A percentile compares a stretch with the other conserved stretches of the same genome.
phyloP scores from a whole-genome alignment of 257 asterid species.

The Scutellaria barbata region DNA sequence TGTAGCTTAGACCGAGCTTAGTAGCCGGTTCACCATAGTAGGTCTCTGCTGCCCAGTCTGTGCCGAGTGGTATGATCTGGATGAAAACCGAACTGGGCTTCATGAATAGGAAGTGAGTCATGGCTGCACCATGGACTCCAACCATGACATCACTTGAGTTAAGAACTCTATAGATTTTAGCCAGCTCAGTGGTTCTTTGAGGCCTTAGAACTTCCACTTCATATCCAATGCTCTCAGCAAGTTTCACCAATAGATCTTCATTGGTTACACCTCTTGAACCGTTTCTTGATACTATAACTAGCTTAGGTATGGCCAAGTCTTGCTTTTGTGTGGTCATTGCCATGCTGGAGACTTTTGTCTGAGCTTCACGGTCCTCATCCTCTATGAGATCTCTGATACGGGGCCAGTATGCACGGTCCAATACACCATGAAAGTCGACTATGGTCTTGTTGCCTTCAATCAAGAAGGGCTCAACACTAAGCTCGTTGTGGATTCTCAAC shows the following conservation, averaged over 20 bases:
- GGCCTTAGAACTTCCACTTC: constrained; percentile 68
- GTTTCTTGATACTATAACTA: constrained; percentile 72
- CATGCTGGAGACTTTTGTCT: background rate
- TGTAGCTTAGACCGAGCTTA: constrained; percentile 69
- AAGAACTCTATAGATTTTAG: constrained; percentile 59
- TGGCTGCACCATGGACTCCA: constrained; percentile 97
- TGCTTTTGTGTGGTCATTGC: background rate
- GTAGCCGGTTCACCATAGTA: constrained; percentile 77
- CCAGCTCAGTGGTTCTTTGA: constrained; percentile 64
- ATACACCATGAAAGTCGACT: constrained; percentile 55
- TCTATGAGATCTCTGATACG: constrained; percentile 57
- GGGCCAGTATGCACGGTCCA: constrained; percentile 75
- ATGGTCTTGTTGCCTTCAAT: constrained; percentile 59
- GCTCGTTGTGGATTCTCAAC: constrained; percentile 77
- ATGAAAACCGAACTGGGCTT: constrained; percentile 78
- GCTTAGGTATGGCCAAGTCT: constrained; percentile 48
- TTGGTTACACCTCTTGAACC: constrained; percentile 74
- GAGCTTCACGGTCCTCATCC: constrained; percentile 59
- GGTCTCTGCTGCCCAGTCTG: constrained; percentile 81
- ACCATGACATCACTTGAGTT: constrained; percentile 86
- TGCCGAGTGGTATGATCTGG: constrained; percentile 80
- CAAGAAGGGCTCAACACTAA: constrained; percentile 50
- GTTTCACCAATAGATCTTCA: constrained; percentile 56
- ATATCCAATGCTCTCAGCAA: constrained; percentile 66
- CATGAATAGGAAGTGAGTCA: constrained; percentile 90